phyloP scores from a whole-genome alignment of 495 filamentous ascomycete genomes.

The Hypoxylon lenormandii region DNA sequence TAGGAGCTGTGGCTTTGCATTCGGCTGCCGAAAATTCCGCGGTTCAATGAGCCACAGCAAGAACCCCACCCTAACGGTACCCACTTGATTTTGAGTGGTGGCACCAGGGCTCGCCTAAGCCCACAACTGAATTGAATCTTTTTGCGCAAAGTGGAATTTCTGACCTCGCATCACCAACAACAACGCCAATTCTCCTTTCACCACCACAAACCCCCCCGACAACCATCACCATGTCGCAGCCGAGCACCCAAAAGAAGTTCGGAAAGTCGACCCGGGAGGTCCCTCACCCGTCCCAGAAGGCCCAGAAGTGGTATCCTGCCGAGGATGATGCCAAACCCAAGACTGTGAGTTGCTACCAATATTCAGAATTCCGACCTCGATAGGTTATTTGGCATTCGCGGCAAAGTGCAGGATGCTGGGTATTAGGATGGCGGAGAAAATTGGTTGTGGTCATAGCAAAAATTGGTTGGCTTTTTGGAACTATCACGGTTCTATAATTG shows the following conservation, averaged over 20 bases:
- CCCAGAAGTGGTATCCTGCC: constrained; percentile 98
- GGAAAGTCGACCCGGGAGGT: constrained; percentile 94
- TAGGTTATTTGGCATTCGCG: constrained; percentile 25
- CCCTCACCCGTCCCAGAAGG: constrained; percentile 85
- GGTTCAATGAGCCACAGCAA: constrained; percentile 33
- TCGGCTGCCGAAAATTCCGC: constrained; percentile 23
- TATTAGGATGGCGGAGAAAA: constrained; percentile 9
- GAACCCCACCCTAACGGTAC: constrained; percentile 18
- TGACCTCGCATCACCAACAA: constrained; percentile 52
- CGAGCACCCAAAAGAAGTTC: constrained; percentile 88
- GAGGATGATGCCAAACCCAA: constrained; percentile 90
- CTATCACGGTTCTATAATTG: constrained; percentile 14
- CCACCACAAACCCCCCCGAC: constrained; percentile 55
- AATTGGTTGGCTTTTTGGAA: not conserved
- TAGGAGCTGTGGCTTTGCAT: constrained; percentile 1
- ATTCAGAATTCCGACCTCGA: constrained; percentile 13
- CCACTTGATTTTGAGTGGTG: constrained; percentile 39
- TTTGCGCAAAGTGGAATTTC: constrained; percentile 53
- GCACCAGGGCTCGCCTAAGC: constrained; percentile 55
- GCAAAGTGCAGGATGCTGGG: constrained; percentile 17
- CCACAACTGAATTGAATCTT: constrained; percentile 54
- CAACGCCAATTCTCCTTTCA: constrained; percentile 49
- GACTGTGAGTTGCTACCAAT: constrained; percentile 76
- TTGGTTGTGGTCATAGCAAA: constrained; percentile 9
- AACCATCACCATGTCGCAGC: constrained; percentile 74